Conservation (phyloP, 2,329 filamentous ascomycete species). For the Alternaria sp. region DNA sequence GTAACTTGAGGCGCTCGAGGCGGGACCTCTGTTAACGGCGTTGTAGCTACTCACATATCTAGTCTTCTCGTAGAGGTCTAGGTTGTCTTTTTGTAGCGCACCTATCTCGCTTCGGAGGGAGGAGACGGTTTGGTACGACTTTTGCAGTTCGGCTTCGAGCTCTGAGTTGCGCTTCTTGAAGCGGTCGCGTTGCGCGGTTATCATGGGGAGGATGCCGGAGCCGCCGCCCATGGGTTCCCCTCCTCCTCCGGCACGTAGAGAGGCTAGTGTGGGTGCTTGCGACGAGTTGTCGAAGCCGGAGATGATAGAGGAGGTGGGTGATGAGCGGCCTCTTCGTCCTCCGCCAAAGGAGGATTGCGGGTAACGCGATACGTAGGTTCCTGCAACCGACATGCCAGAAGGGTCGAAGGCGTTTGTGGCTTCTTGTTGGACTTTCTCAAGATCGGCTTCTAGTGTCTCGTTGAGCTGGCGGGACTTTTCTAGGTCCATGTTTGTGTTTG, state of each 20-base stretch:
- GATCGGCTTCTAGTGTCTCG: constrained; percentile 87
- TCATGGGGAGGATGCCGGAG: constrained; percentile 94
- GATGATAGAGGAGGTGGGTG: constrained; percentile 96
- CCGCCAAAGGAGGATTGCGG: constrained; percentile 64
- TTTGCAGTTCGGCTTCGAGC: constrained; percentile 87
- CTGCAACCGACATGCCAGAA: constrained; percentile 88
- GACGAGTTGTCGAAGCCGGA: constrained; percentile 77
- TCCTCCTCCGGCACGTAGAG: constrained; percentile 56
- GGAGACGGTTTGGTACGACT: constrained; percentile 80
- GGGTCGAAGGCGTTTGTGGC: constrained; percentile 80
- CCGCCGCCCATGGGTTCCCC: constrained; percentile 76
- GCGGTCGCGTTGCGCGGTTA: constrained; percentile 94
- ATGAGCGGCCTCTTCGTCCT: constrained; percentile 70
- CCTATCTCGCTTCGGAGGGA: constrained; percentile 89
- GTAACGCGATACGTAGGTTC: constrained; percentile 84
- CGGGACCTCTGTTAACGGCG: constrained; percentile 70
- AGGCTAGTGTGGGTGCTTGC: constrained; percentile 57
- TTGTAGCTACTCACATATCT: constrained; percentile 95
- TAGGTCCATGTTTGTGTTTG: constrained; percentile 81
- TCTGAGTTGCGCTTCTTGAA: constrained; percentile 97
- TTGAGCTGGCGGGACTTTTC: constrained; percentile 85
- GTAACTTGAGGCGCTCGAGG: constrained; percentile 64
- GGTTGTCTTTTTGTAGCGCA: constrained; percentile 92
- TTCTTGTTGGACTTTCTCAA: constrained; percentile 85
- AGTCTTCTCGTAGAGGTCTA: constrained; percentile 96